Percentiles rank a stretch among this genome's conserved stretches.
Conservation (phyloP, 208 protist species). For the Crithidia sp. region DNA sequence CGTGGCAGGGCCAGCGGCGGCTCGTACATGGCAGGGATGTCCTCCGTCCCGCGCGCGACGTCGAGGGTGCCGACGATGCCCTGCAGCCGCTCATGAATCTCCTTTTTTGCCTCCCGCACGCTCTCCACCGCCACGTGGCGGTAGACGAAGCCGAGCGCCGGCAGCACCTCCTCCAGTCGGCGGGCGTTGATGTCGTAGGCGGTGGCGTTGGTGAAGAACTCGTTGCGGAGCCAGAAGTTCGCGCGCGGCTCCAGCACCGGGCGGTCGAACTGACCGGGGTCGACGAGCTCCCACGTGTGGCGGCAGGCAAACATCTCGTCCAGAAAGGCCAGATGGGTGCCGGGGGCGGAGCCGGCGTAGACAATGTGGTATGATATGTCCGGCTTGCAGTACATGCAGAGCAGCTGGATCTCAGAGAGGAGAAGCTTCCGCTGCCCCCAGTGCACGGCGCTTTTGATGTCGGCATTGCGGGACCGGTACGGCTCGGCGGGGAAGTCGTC, state of each 20-base stretch:
- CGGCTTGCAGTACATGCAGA: slow-evolving; percentile 78
- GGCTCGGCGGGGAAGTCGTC: slow-evolving; percentile 70
- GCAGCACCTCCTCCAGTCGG: slow-evolving; percentile 64
- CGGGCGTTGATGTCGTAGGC: slow-evolving; percentile 91
- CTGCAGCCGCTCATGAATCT: slow-evolving; percentile 70
- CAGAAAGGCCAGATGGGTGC: slow-evolving; percentile 93
- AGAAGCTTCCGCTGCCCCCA: slow-evolving; percentile 97
- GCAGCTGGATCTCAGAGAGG: slow-evolving; percentile 95
- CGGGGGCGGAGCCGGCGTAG: slow-evolving; percentile 95
- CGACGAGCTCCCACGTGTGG: slow-evolving; percentile 94
- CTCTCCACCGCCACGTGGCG: slow-evolving; percentile 45
- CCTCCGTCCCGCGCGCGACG: slow-evolving; percentile 85
- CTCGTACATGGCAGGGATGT: slow-evolving; percentile 92
- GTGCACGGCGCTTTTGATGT: slow-evolving; percentile 93
- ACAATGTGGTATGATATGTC: slow-evolving; percentile 91
- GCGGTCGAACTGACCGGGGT: slow-evolving; percentile 93
- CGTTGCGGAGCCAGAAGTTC: slow-evolving; percentile 91
- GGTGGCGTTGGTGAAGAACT: slow-evolving; percentile 95
- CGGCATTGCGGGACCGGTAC: slow-evolving; percentile 83
- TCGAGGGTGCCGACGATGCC: slow-evolving; percentile 81
- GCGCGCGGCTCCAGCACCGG: slow-evolving; percentile 48
- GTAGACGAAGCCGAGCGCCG: slow-evolving; percentile 68
- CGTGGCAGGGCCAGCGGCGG: slow-evolving; percentile 55
- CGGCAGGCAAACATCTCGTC: slow-evolving; percentile 85
- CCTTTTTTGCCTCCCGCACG: slow-evolving; percentile 44